Evolutionary conservation across 257 asterid genomes (phyloP).

Genomic region (Solanum pinnatisectum): DNA sequence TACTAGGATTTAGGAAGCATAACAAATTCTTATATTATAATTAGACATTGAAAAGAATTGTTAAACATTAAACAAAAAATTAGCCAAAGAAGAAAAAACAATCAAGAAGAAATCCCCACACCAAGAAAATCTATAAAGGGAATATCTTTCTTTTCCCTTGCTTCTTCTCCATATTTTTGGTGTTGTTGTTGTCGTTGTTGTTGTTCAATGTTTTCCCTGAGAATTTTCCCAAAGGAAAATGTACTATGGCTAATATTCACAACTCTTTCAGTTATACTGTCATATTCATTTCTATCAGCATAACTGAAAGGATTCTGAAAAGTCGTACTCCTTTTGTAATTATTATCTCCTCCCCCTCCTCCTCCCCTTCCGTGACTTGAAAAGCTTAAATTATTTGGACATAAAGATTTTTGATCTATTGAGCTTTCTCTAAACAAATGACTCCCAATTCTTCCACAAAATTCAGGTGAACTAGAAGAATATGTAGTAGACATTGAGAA

Average conservation of each 20-base stretch:
- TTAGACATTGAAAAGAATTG: neutral
- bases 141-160: constrained; percentile 35
- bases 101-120: constrained; percentile 66
- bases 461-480: constrained; percentile 10
- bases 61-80: neutral
- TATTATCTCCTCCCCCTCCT: neutral
- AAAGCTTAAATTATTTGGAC: constrained; percentile 10
- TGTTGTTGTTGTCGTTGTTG: neutral
- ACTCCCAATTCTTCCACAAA: constrained; percentile 15
- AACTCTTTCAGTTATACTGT: neutral
- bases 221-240: neutral
- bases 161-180: constrained; percentile 19
- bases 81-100: neutral
- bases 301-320: constrained; percentile 16
- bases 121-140: constrained; percentile 97
- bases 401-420: neutral
- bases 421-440: neutral
- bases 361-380: constrained; percentile 7
- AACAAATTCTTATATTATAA: neutral
- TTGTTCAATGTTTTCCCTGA: constrained; percentile 12
- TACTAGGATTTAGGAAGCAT: neutral
- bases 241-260: neutral
- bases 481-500: constrained; percentile 36
- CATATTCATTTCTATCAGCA: constrained; percentile 2
- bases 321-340: neutral